phyloP scores from a whole-genome alignment of 2,329 filamentous ascomycete species.

The Pyricularia sp. region DNA sequence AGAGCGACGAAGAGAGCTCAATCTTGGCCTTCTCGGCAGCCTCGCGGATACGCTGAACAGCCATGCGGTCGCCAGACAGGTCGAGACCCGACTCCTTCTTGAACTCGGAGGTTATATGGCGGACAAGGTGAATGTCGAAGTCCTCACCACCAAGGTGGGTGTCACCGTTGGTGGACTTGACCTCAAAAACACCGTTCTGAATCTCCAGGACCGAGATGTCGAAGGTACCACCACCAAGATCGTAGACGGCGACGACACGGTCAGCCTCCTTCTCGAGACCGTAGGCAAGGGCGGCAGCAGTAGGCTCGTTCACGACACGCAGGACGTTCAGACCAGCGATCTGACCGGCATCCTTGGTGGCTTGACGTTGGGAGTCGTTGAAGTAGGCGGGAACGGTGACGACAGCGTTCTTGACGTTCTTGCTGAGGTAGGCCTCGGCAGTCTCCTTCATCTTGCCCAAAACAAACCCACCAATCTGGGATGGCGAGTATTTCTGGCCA shows the following conservation, averaged over 20 bases:
- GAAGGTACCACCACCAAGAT: slow-evolving; percentile 97
- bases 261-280: slow-evolving; percentile 93
- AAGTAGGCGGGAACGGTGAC: slow-evolving; percentile 98
- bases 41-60: slow-evolving; percentile 97
- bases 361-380: slow-evolving; percentile 96
- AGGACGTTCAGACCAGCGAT: slow-evolving; percentile 94
- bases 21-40: slow-evolving; percentile 99
- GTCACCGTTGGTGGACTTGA: slow-evolving; percentile 98
- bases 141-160: slow-evolving; percentile 97
- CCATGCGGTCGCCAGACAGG: slow-evolving; percentile 88
- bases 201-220: slow-evolving; percentile 98
- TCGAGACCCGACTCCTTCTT: slow-evolving; percentile 94
- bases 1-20: slow-evolving; percentile 86
- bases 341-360: slow-evolving; percentile 95
- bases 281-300: slow-evolving; percentile 89
- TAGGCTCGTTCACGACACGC: slow-evolving; percentile 96
- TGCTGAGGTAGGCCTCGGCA: slow-evolving; percentile 84
- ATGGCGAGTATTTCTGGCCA: slow-evolving; percentile 92
- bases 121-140: slow-evolving; percentile 91
- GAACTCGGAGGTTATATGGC: slow-evolving; percentile 88
- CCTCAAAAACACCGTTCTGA: slow-evolving; percentile 95
- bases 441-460: slow-evolving; percentile 99
- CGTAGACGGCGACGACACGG: slow-evolving; percentile 87
- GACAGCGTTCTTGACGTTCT: slow-evolving; percentile 88
- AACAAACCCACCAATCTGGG: slow-evolving; percentile 95